phyloP scores from a whole-genome alignment of 495 filamentous ascomycete genomes.

The Hypoxylon perforatum region DNA sequence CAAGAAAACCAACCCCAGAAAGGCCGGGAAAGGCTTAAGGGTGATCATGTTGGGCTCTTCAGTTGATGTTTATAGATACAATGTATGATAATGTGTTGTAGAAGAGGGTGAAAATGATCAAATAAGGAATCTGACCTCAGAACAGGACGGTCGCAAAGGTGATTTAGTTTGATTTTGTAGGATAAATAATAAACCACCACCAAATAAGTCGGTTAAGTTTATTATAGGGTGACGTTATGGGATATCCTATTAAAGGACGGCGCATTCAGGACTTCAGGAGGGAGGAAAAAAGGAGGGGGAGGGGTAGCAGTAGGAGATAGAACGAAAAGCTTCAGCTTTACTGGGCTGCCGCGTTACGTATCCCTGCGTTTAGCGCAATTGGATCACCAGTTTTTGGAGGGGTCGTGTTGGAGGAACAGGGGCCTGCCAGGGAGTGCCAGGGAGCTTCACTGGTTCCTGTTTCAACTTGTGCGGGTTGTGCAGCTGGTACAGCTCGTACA shows the following conservation, averaged over 20 bases:
- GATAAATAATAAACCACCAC: conserved; percentile 2
- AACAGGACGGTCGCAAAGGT: conserved; percentile 7
- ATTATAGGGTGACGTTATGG: conserved; percentile 24
- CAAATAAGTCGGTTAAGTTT: conserved; percentile 14
- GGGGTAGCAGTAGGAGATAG: conserved; percentile 30
- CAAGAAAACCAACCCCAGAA: conserved; percentile 57
- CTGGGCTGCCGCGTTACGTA: conserved; percentile 21
- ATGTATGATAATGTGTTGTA: conserved; percentile 4
- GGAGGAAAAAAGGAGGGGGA: conserved; percentile 41
- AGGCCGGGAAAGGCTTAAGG: conserved; percentile 53
- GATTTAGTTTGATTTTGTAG: conserved; percentile 6
- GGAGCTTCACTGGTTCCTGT: conserved; percentile 23
- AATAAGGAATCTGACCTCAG: conserved; percentile 8
- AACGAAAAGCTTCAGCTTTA: conserved; percentile 9
- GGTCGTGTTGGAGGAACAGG: conserved; percentile 7
- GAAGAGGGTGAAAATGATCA: conserved; percentile 8
- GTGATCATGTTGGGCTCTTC: conserved; percentile 50
- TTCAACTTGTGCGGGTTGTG: conserved; percentile 26
- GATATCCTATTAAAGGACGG: conserved; percentile 29
- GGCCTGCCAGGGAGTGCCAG: conserved; percentile 11
- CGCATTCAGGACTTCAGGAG: conserved; percentile 16
- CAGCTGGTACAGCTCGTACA: conserved; percentile 26
- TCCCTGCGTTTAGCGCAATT: conserved; percentile 18
- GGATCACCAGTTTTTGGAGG: conserved; percentile 36
- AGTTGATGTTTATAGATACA: conserved; percentile 5